These are phyloP conservation scores for Colletotrichum zoysiae DNA, from an alignment of 2,329 filamentous ascomycete species.

Conservation along the genomic window DNA sequence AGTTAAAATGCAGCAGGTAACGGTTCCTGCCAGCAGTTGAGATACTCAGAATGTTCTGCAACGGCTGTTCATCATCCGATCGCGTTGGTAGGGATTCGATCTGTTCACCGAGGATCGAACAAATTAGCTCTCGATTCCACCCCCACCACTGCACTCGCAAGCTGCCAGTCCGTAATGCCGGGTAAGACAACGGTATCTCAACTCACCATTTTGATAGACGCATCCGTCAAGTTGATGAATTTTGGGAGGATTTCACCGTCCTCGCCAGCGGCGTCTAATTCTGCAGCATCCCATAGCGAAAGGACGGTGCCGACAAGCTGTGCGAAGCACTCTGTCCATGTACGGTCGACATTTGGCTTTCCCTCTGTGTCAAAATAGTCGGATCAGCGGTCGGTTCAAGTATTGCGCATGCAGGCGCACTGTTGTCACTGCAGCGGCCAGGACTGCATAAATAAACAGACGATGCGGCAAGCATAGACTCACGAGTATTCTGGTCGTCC, in stretches of 20 bases:
- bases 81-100: slow-evolving; percentile 91
- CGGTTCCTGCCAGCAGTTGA: slow-evolving; percentile 96
- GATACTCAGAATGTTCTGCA: slow-evolving; percentile 95
- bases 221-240: slow-evolving; percentile 97
- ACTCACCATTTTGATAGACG: slow-evolving; percentile 95
- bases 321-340: slow-evolving; percentile 97
- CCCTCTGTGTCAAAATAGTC: slow-evolving; percentile 71
- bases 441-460: slow-evolving; percentile 13
- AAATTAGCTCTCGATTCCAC: slow-evolving; percentile 31
- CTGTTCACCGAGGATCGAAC: slow-evolving; percentile 56
- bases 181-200: background rate
- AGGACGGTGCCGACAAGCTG: slow-evolving; percentile 95
- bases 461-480: slow-evolving; percentile 53
- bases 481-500: slow-evolving; percentile 93
- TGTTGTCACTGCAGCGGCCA: slow-evolving; percentile 5
- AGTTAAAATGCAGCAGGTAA: slow-evolving; percentile 96
- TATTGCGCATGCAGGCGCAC: background rate
- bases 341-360: slow-evolving; percentile 84
- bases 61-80: slow-evolving; percentile 78
- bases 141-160: slow-evolving; percentile 16
- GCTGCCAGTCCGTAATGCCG: background rate
- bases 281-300: slow-evolving; percentile 94
- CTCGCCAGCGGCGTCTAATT: slow-evolving; percentile 87
- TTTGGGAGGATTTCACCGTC: slow-evolving; percentile 88
- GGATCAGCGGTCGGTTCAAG: slow-evolving; percentile 23